Percentiles rank a stretch among this genome's conserved stretches.
These are phyloP conservation scores for Boletus vermiculosoides DNA, from an alignment of 768 basidiomycete genomes.

Conservation along the genomic window DNA sequence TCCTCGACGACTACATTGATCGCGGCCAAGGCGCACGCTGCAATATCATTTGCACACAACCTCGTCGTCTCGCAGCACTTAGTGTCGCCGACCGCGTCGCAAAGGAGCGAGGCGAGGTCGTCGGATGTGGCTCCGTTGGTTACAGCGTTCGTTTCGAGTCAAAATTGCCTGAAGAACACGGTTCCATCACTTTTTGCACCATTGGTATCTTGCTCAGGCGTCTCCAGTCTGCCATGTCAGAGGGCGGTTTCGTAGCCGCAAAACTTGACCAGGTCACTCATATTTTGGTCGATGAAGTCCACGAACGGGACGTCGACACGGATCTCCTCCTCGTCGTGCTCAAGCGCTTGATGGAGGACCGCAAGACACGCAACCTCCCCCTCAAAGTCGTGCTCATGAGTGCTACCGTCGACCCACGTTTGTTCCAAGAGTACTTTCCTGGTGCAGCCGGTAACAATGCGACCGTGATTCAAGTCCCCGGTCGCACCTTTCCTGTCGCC, in stretches of 20 bases:
- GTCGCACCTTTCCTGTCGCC: slow-evolving; percentile 85
- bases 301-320: slow-evolving; percentile 93
- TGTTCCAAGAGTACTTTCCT: slow-evolving; percentile 88
- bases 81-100: slow-evolving; percentile 90
- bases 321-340: slow-evolving; percentile 88
- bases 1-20: slow-evolving; percentile 81
- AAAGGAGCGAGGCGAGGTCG: slow-evolving; percentile 73
- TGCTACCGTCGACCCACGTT: slow-evolving; percentile 87
- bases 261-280: slow-evolving; percentile 80
- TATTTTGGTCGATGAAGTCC: slow-evolving; percentile 92
- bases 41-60: slow-evolving; percentile 93
- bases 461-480: slow-evolving; percentile 78
- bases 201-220: slow-evolving; percentile 87
- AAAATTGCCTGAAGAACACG: slow-evolving; percentile 74
- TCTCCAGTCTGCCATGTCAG: slow-evolving; percentile 71
- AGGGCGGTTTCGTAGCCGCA: slow-evolving; percentile 33
- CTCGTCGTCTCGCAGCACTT: slow-evolving; percentile 86
- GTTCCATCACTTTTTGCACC: slow-evolving; percentile 90
- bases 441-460: slow-evolving; percentile 60
- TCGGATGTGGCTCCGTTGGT: slow-evolving; percentile 71
- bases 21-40: slow-evolving; percentile 78
- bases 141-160: slow-evolving; percentile 92
- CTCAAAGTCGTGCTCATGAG: slow-evolving; percentile 93
- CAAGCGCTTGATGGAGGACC: slow-evolving; percentile 75
- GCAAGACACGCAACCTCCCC: slow-evolving; percentile 65